Base-by-base conservation (phyloP, 2,329 filamentous ascomycete species). In the Leptographium flavum region DNA sequence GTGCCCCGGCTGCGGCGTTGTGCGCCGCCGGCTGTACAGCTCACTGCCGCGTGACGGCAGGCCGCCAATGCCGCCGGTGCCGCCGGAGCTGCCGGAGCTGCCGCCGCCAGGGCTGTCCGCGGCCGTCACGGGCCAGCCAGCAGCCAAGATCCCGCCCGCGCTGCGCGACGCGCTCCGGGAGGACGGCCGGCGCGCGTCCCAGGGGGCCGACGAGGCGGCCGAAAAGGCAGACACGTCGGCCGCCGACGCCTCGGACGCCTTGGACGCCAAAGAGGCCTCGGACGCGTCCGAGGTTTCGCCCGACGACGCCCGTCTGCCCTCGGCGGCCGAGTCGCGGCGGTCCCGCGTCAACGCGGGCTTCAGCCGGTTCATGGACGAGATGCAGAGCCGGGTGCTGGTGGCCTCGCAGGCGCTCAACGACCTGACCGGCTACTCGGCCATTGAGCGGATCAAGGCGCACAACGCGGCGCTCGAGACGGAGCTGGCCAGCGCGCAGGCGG, bases 321-420 rank as follows among this genome's bases (percentile, higher is more conserved):
- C 68, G n/a, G 55, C 62, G 48, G 56, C 60, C 54, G 68, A 71
- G 53, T 59, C 60, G 28, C 65, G 63, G 28, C 68, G 67, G 45
- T 63, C 63, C 28, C 57, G 56, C 23, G 56, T 69, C 23, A 64
- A 63, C 15, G 63, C 66, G 38, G 62, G 63, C 51, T 76, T 92
- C 59, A 76, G 74, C 40, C 63, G 73, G 46, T 67, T 93, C 59
- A 93, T 96, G 85, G 92, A 98, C 65, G 80, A 85, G 51, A 61
- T 95, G 19, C 87, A 96, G 58, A 76, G 81, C 28, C 87, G 90
- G 55, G 73, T 93, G 39, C 83, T 94, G 52, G 74, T 82, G 43
- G 88, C 88, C 4, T 86, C 86, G 2, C 85, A 92, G 59, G 83
- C 84, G 48, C 76, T 98, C 63, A 98, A 95, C 63, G 86, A 88